Base-by-base conservation (phyloP, 164 flowering plant species). In the Stephania yunnanensis region DNA sequence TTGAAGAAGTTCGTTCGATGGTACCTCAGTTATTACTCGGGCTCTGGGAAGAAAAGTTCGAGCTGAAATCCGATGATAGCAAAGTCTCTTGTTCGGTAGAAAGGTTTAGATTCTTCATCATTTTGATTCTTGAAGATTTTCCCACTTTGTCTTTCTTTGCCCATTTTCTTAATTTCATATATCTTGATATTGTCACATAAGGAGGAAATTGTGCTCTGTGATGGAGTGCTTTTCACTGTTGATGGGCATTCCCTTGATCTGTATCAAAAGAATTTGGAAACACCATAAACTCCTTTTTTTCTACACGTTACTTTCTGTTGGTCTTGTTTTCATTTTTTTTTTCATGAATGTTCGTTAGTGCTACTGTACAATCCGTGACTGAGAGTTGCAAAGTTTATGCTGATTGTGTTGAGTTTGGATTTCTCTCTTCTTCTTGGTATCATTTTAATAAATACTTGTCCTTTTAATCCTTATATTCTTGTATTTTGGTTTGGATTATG, bases 1-100 rank as follows among this genome's bases (percentile, higher is more conserved):
- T 79, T 94, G 88, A 92, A 94, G 91, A 94, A 91, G 71, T 94
- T 90, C 50, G 91, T 88, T 8, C 67, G 84, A 74, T 90, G 94
- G 94, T 90, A 90, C 72, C 78, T 87, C 67, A 82, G 80, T 71
- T 94, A 89, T 86, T 91, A 94, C 79, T 76, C 81, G 8, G 78
- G 66, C 30, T 67, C 73, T 66, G 90, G 91, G 74, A 88, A 89
- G 88, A 90, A 87, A 82, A 88, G 87, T 72, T 76, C 79, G 46
- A 83, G 79, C 42, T 88, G 84, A 89, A 20, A 63, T 29, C 66
- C 64, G 7, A 6, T 42, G 7, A 36, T 42, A 9, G 42, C 44
- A 17, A 17, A 15, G 66, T 61, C 66, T 19, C 70, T 71, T 77
- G 77, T 76, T 68, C 75, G 85, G 80, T 83, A 81, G 86, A 83